Evolutionary conservation across 441 rosid species (phyloP), one percentile per base, ranked within the genome.

Genomic region (Eugenia klotzschiana): DNA sequence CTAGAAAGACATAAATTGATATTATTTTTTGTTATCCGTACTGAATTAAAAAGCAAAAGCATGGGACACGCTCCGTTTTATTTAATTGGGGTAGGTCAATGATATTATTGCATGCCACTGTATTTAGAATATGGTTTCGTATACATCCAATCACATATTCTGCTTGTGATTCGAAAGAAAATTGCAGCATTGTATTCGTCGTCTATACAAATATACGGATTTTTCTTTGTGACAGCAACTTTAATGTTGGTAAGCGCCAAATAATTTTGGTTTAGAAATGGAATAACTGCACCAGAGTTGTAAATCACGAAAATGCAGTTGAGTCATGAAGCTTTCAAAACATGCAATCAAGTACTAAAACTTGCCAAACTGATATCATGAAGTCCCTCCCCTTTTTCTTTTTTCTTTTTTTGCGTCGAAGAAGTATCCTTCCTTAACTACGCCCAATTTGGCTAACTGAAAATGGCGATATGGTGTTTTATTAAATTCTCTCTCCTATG

Each of bases 341-440:
- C 4, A 0, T 55, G 6, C 2, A 55, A 55, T 55, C 3, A 2
- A 55, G 58, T 11, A 0, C 0, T n/a, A n/a, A 55, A n/a, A 55
- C 27, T n/a, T n/a, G 4, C 1, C 27, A 22, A 55, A 55, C n/a
- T n/a, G 0, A n/a, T 0, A 25, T 26, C 10, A 11, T n/a, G 27
- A n/a, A n/a, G 27, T n/a, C 12, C 46, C 10, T 41, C 8, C 8
- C 8, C 8, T 41, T 7, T 41, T 41, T 37, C 40, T 37, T n/a
- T n/a, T n/a, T n/a, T n/a, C n/a, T n/a, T n/a, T n/a, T n/a, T n/a
- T n/a, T n/a, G n/a, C n/a, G 41, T 40, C 8, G 7, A 2, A 41
- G 46, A 41, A 41, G 1, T 41, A 7, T 10, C 8, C 29, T 55
- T 0, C 15, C 27, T 11, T n/a, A 11, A 55, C 7, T 12, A 0